Conservation (phyloP, 2,329 filamentous ascomycete species). For the Emericellopsis cladophorae region DNA sequence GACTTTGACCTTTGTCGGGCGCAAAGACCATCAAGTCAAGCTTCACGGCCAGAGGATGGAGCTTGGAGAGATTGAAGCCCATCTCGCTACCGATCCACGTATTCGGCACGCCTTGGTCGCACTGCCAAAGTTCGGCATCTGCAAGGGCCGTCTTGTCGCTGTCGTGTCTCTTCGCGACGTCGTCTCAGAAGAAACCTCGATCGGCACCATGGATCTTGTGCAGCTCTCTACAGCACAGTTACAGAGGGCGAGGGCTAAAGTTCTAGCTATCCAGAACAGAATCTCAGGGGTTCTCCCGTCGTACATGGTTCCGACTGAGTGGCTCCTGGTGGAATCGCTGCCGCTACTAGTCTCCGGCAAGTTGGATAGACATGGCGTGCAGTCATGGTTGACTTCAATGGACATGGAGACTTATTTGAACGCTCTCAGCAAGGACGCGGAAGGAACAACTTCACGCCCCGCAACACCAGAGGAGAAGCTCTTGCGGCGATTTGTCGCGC, state of each 20-base stretch:
- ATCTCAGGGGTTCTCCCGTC: not conserved
- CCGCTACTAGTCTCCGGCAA: not conserved
- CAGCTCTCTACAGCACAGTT: not conserved
- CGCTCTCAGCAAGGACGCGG: not conserved
- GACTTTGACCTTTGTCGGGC: constrained; percentile 29
- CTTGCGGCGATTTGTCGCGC: constrained; percentile 17
- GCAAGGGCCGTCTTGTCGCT: constrained; percentile 4
- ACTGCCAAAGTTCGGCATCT: constrained; percentile 6
- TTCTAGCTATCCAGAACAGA: not conserved
- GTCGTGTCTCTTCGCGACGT: not conserved
- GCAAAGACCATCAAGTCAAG: constrained; percentile 48
- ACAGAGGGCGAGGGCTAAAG: not conserved
- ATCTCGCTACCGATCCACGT: constrained; percentile 44
- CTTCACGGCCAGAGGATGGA: constrained; percentile 42
- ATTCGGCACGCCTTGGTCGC: constrained; percentile 26
- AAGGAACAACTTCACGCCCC: not conserved
- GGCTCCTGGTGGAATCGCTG: not conserved
- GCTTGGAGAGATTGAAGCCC: constrained; percentile 18
- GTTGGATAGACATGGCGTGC: not conserved
- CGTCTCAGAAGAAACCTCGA: not conserved
- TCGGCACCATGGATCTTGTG: not conserved
- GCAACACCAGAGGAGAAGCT: not conserved
- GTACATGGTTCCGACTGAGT: not conserved
- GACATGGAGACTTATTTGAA: not conserved
- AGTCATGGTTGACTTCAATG: not conserved